Evolutionary conservation across 2,329 filamentous ascomycete species (phyloP).

Genomic region (Stagonosporopsis chrysanthemi): DNA sequence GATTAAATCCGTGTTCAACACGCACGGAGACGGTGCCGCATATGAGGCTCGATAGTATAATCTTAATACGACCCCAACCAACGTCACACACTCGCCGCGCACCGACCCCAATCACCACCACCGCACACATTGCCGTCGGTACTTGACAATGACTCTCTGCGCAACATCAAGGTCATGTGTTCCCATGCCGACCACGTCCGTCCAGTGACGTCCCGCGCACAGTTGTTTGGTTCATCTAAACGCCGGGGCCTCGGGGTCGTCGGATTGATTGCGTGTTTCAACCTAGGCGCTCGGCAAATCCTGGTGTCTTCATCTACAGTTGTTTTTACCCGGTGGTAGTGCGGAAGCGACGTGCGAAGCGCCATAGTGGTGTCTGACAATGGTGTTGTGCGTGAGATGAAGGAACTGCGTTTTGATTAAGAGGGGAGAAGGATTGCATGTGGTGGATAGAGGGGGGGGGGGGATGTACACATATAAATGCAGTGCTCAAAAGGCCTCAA

Average conservation of each 20-base stretch:
- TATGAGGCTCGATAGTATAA: conserved; percentile 13
- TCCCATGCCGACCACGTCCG: not conserved
- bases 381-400: not conserved
- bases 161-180: not conserved
- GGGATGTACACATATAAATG: conserved; percentile 16
- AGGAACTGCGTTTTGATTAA: not conserved
- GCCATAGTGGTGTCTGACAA: conserved; percentile 8
- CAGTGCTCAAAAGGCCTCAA: conserved; percentile 4
- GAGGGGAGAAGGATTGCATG: not conserved
- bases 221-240: conserved; percentile 2
- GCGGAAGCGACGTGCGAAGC: not conserved
- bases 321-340: conserved; percentile 36
- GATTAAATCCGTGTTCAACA: not conserved
- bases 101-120: not conserved
- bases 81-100: not conserved
- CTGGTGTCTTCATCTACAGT: conserved; percentile 11
- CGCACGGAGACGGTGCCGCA: conserved; percentile 1
- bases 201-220: not conserved
- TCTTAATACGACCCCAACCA: not conserved
- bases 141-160: not conserved
- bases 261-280: conserved; percentile 24
- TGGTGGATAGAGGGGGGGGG: no score
- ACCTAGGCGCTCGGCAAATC: conserved; percentile 17
- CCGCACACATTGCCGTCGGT: not conserved
- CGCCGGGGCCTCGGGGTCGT: not conserved